Base-by-base conservation (phyloP, 2,329 filamentous ascomycete species). In the Calonectria naviculata region DNA sequence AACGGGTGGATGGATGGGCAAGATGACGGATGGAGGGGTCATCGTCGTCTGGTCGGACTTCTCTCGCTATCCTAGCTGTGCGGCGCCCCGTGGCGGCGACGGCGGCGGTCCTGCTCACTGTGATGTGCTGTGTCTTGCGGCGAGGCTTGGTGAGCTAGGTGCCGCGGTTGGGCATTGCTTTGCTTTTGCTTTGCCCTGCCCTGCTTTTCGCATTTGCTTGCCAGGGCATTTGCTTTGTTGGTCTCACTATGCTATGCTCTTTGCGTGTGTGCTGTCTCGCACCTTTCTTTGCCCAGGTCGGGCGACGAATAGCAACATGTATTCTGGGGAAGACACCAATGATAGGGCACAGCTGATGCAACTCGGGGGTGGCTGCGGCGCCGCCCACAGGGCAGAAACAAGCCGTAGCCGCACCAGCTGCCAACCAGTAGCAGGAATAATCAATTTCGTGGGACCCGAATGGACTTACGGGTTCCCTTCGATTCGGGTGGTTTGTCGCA, bases 1-100 rank as follows among this genome's bases (percentile, higher is more conserved):
- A 41, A 68, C 68, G 70, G 68, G 70, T 68, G 69, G 75, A 71
- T 36, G 60, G 71, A 63, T 69, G 73, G 67, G 71, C 67, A 52
- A 54, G 65, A 31, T 38, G 47, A 49, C 47, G 66, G 60, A 42
- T 49, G 52, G 52, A 61, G 46, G 61, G 67, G 41, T 36, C 41
- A n/a, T 69, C 44, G 67, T 24, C 63, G 46, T 70, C 46, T 56
- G 46, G 56, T 66, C 63, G 68, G 68, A 70, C 68, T 66, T 66
- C 63, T 58, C 68, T 70, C 68, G 63, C 68, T 62, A 52, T 70
- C 36, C 52, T 70, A 42, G 54, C 34, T 58, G 62, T 44, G 52
- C 52, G 52, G 52, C 52, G 52, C 31, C 46, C 47, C 44, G 62
- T 52, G 63, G 64, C 64, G 64, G 52, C 41, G 54, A 49, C 41